Evolutionary conservation across 371 early-diverging fungal genomes (phyloP).

Genomic region (Mortierella sp.): DNA sequence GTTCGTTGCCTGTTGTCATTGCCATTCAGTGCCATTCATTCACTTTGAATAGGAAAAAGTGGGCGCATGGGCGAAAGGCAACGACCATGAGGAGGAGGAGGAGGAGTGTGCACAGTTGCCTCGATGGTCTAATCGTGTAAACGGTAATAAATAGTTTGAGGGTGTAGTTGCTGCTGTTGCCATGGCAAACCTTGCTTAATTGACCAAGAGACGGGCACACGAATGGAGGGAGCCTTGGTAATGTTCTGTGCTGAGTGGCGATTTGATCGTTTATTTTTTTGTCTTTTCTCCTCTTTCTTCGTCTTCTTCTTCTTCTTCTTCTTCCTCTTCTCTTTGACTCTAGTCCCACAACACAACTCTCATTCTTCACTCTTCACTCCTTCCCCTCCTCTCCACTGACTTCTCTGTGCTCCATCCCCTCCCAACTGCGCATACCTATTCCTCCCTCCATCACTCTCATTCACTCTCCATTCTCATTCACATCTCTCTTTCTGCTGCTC

Average conservation of each 20-base stretch:
- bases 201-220: background rate
- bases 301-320: background rate
- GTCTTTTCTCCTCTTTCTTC: background rate
- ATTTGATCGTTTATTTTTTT: background rate
- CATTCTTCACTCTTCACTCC: background rate
- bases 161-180: no score
- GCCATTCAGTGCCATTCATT: no score
- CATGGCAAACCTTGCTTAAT: slow-evolving; percentile 7
- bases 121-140: no score
- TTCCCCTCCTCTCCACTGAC: background rate
- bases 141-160: no score
- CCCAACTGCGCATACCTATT: background rate
- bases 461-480: background rate
- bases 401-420: background rate
- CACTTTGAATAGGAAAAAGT: no score
- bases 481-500: background rate
- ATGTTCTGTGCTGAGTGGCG: background rate
- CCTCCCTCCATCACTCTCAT: background rate
- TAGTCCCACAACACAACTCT: background rate
- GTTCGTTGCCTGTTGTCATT: no score
- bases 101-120: no score
- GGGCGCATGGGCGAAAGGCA: no score
- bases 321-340: background rate
- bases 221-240: background rate
- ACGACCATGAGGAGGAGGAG: no score